Conservation (phyloP, 257 asterid genomes). For the Scutellaria galericulata region DNA sequence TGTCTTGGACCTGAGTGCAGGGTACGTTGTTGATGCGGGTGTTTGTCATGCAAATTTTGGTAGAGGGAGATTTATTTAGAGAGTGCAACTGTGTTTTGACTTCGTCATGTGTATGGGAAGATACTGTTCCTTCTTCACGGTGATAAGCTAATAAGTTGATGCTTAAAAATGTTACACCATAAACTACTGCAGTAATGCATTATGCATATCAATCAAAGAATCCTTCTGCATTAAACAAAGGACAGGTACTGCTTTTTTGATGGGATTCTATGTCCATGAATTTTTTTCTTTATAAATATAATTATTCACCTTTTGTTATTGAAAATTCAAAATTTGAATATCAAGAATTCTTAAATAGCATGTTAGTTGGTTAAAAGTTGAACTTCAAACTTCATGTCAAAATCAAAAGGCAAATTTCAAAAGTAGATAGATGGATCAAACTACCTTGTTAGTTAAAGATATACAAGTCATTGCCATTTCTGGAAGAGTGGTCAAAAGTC, state of each 20-base stretch:
- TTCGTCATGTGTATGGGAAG: background rate
- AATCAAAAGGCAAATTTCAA: background rate
- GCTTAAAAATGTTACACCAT: background rate
- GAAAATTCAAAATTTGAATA: background rate
- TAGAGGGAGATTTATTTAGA: background rate
- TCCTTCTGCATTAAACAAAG: conserved; percentile 11
- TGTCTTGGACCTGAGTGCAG: no score
- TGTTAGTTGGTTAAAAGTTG: background rate
- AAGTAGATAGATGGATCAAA: conserved; percentile 5
- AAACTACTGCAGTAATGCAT: conserved; percentile 16
- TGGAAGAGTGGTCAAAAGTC: background rate
- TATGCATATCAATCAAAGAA: background rate
- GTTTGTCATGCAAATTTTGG: background rate
- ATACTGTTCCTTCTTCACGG: background rate
- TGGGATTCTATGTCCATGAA: background rate
- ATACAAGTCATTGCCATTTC: background rate
- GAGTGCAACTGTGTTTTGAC: conserved; percentile 1
- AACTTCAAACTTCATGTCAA: conserved; percentile 12
- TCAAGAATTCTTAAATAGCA: conserved; percentile 6
- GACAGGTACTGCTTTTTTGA: conserved; percentile 14
- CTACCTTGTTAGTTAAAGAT: background rate
- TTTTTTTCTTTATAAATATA: background rate
- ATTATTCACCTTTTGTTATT: conserved; percentile 16
- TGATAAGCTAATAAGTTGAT: background rate
- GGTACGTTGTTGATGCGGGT: no score